These are phyloP conservation scores for Salix suchowensis DNA, from an alignment of 345 rosid species.

Conservation along the genomic window DNA sequence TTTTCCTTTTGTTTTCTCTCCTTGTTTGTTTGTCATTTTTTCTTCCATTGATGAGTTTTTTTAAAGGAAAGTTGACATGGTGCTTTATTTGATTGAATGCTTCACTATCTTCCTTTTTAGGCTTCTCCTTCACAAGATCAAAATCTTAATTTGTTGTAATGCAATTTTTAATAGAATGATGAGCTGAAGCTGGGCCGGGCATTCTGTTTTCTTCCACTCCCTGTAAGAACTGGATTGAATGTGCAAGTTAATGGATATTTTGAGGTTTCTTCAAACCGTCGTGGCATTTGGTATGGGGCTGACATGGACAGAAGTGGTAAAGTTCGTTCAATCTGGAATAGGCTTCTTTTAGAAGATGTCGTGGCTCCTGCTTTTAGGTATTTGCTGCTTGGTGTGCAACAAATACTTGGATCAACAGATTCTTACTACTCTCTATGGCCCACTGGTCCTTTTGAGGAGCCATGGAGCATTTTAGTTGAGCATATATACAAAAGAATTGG, in stretches of 20 bases:
- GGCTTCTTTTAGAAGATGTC: constrained; percentile 88
- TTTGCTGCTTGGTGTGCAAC: constrained; percentile 66
- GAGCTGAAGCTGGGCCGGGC: constrained; percentile 75
- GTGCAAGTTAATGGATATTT: constrained; percentile 92
- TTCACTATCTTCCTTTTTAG: not conserved
- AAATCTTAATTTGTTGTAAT: constrained; percentile 20
- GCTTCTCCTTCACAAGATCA: not conserved
- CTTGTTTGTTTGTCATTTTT: too few species aligned
- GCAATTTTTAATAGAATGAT: constrained; percentile 48
- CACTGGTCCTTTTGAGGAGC: constrained; percentile 82
- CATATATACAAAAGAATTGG: constrained; percentile 60
- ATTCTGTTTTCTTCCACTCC: constrained; percentile 92
- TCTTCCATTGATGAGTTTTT: not conserved
- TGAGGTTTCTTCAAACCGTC: constrained; percentile 95
- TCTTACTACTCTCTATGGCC: constrained; percentile 81
- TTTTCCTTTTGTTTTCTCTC: too few species aligned
- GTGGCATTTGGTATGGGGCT: constrained; percentile 97
- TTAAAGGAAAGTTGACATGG: not conserved
- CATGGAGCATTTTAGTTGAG: constrained; percentile 87
- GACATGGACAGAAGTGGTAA: constrained; percentile 98
- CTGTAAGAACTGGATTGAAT: constrained; percentile 81
- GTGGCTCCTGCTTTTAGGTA: constrained; percentile 63
- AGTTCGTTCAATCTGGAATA: constrained; percentile 90
- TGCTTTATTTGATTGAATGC: constrained; percentile 2
- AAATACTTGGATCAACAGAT: constrained; percentile 52